These are phyloP conservation scores for Endoconidiophora polonica DNA, from an alignment of 2,329 filamentous ascomycete genomes.

Conservation along the genomic window DNA sequence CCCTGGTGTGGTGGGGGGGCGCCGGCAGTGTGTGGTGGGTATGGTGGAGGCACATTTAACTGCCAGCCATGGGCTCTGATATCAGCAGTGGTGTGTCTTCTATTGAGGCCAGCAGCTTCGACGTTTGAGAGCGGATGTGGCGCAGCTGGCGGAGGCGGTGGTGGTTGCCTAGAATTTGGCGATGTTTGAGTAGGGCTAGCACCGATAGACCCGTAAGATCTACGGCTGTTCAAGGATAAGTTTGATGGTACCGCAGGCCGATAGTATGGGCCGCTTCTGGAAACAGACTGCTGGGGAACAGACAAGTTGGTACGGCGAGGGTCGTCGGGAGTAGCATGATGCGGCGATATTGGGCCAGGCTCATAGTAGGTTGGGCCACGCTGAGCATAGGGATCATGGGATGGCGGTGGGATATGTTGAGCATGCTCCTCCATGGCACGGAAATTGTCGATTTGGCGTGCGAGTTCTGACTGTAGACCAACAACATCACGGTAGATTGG, in stretches of 20 bases:
- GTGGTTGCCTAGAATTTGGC: conserved; percentile 34
- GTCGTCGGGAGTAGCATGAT: conserved; percentile 75
- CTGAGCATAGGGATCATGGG: conserved; percentile 35
- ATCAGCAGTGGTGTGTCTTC: conserved; percentile 87
- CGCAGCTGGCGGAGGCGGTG: conserved; percentile 43
- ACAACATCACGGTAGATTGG: conserved; percentile 60
- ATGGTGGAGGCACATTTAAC: conserved; percentile 23
- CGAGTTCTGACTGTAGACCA: conserved; percentile 41
- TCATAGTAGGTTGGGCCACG: conserved; percentile 54
- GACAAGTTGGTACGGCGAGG: conserved; percentile 54
- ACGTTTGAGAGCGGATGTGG: conserved; percentile 50
- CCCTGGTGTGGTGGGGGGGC: conserved; percentile 29
- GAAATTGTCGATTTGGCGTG: conserved; percentile 41
- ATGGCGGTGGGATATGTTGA: conserved; percentile 45
- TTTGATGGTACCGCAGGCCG: conserved; percentile 69
- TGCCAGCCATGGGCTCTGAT: conserved; percentile 61
- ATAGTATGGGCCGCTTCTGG: conserved; percentile 43
- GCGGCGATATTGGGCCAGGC: conserved; percentile 68
- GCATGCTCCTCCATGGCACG: conserved; percentile 40
- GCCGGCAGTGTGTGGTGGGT: conserved; percentile 40
- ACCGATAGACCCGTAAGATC: conserved; percentile 77
- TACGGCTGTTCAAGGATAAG: conserved; percentile 49
- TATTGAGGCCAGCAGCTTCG: conserved; percentile 48
- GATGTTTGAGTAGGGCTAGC: conserved; percentile 53
- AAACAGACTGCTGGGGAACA: conserved; percentile 28